A percentile compares a stretch with the other conserved stretches of the same genome.
phyloP scores from a whole-genome alignment of 495 filamentous ascomycete species.

The Aspergillus sclerotioniger region DNA sequence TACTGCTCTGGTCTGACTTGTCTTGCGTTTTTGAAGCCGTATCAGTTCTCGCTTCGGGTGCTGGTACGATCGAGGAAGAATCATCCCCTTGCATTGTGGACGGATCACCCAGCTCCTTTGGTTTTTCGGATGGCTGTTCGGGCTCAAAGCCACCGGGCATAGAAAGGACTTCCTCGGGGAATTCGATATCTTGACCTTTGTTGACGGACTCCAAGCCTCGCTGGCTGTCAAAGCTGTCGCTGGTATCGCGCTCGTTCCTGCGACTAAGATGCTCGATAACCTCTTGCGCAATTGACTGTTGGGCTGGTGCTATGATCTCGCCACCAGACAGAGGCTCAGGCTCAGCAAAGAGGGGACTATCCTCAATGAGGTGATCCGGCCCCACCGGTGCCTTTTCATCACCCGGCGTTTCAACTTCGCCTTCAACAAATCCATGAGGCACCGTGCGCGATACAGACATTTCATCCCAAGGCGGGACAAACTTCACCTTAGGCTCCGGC shows the following conservation, averaged over 20 bases:
- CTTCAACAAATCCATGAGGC: conserved; percentile 34
- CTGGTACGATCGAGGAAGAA: conserved; percentile 28
- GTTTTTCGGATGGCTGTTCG: conserved; percentile 16
- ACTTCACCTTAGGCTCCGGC: conserved; percentile 47
- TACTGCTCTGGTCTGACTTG: conserved; percentile 21
- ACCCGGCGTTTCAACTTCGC: conserved; percentile 27
- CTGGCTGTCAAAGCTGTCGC: not conserved
- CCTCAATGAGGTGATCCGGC: conserved; percentile 16
- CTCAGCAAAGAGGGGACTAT: conserved; percentile 25
- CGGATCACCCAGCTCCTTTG: conserved; percentile 10
- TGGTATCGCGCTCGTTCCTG: conserved; percentile 8
- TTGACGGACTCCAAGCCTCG: not conserved
- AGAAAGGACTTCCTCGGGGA: conserved; percentile 28
- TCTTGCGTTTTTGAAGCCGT: conserved; percentile 23
- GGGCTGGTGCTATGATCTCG: conserved; percentile 9
- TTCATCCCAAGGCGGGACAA: conserved; percentile 47
- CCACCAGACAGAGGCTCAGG: conserved; percentile 15
- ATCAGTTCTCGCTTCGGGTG: conserved; percentile 16
- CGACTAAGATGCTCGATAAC: conserved; percentile 30
- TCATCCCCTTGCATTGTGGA: conserved; percentile 15
- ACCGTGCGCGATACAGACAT: conserved; percentile 34
- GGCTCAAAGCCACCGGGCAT: conserved; percentile 46
- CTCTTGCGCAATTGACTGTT: conserved; percentile 30
- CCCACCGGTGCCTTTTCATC: conserved; percentile 14
- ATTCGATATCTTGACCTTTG: conserved; percentile 16